Evolutionary conservation across 345 rosid genomes (phyloP).

Genomic region (Angophora floribunda): DNA sequence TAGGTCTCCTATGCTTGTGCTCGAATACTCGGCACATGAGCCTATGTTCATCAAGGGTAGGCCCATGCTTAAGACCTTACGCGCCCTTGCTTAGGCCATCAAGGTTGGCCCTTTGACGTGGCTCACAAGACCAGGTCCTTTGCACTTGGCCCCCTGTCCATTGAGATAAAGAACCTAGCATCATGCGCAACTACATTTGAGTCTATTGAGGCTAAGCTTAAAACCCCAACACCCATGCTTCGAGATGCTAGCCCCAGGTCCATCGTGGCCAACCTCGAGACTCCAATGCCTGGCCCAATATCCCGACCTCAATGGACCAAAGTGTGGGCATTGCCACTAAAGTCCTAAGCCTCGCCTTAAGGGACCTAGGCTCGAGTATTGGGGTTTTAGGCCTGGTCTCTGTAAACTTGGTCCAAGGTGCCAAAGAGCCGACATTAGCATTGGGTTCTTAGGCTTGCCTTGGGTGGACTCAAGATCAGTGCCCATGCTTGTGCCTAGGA

Average conservation of each 20-base stretch:
- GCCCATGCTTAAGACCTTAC: background rate
- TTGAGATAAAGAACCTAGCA: background rate
- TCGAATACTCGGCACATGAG: fast-evolving
- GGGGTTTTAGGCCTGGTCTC: fast-evolving
- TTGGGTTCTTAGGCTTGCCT: background rate
- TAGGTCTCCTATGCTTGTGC: fast-evolving
- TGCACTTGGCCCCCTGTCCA: fast-evolving
- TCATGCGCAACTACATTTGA: fast-evolving
- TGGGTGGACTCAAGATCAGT: background rate
- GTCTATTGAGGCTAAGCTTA: background rate
- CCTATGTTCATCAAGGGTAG: fast-evolving
- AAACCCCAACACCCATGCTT: background rate
- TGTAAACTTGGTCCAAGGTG: background rate
- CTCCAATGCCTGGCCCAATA: fast-evolving
- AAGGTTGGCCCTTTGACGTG: background rate
- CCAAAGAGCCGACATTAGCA: background rate
- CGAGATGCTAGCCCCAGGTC: background rate
- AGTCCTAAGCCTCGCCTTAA: fast-evolving
- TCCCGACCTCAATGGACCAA: fast-evolving
- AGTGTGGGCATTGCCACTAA: fast-evolving
- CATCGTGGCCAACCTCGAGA: fast-evolving
- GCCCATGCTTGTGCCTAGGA: fast-evolving
- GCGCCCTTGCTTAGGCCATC: fast-evolving
- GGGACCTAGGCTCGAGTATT: fast-evolving
- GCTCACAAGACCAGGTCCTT: fast-evolving